Conservation (phyloP, 805 yeast genomes). For the Ogataea siamensis region DNA sequence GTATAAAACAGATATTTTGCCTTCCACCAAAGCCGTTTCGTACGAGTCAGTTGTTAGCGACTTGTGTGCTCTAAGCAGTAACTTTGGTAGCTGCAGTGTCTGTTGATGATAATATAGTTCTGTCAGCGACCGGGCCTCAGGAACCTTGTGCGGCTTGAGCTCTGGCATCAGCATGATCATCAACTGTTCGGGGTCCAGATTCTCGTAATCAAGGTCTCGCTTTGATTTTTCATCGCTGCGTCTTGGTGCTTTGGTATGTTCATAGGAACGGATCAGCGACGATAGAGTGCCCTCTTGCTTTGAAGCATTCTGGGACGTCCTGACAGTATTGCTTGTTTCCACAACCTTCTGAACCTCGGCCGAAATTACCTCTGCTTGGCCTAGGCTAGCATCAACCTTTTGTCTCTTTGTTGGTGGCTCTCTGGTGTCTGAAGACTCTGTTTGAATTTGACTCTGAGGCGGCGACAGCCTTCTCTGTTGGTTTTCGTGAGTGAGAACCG, state of each 20-base stretch:
- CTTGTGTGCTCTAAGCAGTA: slow-evolving; percentile 84
- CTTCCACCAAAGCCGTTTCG: slow-evolving; percentile 83
- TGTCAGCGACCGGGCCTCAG: slow-evolving; percentile 67
- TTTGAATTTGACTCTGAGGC: slow-evolving; percentile 21
- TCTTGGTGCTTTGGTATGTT: slow-evolving; percentile 23
- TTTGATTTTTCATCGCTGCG: slow-evolving; percentile 30
- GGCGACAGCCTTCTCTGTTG: slow-evolving; percentile 31
- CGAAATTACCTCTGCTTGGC: neutral
- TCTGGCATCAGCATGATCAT: slow-evolving; percentile 50
- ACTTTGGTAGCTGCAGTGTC: slow-evolving; percentile 77
- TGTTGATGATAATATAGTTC: slow-evolving; percentile 87
- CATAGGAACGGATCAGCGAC: slow-evolving; percentile 30
- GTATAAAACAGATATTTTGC: slow-evolving; percentile 84
- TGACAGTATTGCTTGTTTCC: too few relatives aligned
- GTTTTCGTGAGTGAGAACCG: slow-evolving; percentile 35
- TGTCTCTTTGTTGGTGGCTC: slow-evolving; percentile 17
- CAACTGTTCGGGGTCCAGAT: slow-evolving; percentile 43
- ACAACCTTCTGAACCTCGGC: slow-evolving; percentile 3
- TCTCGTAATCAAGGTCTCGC: slow-evolving; percentile 35
- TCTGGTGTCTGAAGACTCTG: slow-evolving; percentile 7
- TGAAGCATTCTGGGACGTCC: too few relatives aligned
- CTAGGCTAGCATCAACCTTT: slow-evolving; percentile 8
- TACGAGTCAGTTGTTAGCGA: slow-evolving; percentile 80
- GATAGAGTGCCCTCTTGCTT: slow-evolving; percentile 31
- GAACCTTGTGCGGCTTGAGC: slow-evolving; percentile 49